Conservation (phyloP, 108 stramenopile genomes). For the Skeletonema menzelii region DNA sequence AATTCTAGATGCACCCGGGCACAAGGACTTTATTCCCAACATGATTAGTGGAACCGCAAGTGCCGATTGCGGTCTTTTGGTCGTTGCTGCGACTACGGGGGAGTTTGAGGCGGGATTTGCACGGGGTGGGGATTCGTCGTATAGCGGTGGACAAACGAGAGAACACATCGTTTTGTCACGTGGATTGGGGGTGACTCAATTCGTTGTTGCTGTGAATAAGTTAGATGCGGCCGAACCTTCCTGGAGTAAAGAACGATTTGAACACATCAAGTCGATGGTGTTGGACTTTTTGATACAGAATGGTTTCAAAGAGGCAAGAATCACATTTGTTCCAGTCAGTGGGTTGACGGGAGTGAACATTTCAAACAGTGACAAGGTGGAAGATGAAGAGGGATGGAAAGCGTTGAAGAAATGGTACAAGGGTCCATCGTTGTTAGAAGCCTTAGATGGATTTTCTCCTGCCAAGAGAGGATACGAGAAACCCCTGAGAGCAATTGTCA, state of each 20-base stretch:
- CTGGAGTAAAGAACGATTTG: slow-evolving; percentile 63
- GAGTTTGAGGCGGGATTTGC: slow-evolving; percentile 84
- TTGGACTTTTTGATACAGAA: slow-evolving; percentile 45
- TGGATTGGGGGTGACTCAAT: slow-evolving; percentile 75
- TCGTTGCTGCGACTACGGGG: slow-evolving; percentile 77
- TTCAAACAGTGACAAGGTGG: slow-evolving; percentile 2
- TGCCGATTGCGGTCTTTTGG: slow-evolving; percentile 81
- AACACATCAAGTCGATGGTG: slow-evolving; percentile 49
- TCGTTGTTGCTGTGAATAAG: slow-evolving; percentile 88
- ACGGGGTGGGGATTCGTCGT: background rate
- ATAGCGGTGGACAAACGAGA: slow-evolving; percentile 68
- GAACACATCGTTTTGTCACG: slow-evolving; percentile 82
- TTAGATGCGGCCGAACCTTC: slow-evolving; percentile 71
- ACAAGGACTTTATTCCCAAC: slow-evolving; percentile 51
- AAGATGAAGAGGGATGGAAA: slow-evolving; percentile 30
- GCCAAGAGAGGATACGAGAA: slow-evolving; percentile 50
- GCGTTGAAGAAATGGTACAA: slow-evolving; percentile 63
- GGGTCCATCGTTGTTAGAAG: slow-evolving; percentile 69
- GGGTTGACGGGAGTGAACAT: slow-evolving; percentile 74
- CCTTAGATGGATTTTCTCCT: slow-evolving; percentile 54
- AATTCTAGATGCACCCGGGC: slow-evolving; percentile 65
- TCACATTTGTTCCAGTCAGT: slow-evolving; percentile 69
- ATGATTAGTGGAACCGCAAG: slow-evolving; percentile 56
- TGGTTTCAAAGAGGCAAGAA: slow-evolving; percentile 47
- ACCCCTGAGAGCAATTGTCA: slow-evolving; percentile 48